Percentiles rank a stretch among this genome's conserved stretches.
Evolutionary conservation across 106 monocot species (phyloP).

Genomic region (Dendrobium nobile): DNA sequence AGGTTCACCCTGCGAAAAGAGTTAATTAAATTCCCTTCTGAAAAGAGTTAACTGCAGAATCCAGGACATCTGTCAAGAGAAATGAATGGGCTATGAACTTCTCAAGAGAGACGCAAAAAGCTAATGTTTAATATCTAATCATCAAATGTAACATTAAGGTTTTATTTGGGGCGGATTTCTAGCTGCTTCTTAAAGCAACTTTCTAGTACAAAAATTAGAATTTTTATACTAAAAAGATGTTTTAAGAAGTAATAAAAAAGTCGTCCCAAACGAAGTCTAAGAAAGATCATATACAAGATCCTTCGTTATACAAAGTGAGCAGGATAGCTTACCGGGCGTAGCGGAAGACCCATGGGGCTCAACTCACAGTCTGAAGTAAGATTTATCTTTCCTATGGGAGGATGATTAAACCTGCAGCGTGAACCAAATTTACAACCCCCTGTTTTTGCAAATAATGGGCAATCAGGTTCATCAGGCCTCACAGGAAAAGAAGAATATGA

Average conservation of each 20-base stretch:
- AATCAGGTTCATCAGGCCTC: constrained; percentile 82
- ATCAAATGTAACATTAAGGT: neutral
- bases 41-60: neutral
- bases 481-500: constrained; percentile 76
- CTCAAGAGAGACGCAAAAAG: neutral
- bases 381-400: constrained; percentile 53
- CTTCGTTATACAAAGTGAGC: neutral
- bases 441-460: constrained; percentile 92
- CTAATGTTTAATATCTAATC: neutral
- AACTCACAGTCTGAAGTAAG: constrained; percentile 67
- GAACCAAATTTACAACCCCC: constrained; percentile 95
- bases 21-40: neutral
- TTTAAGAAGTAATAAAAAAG: no score
- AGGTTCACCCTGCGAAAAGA: constrained; percentile 37
- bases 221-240: no score
- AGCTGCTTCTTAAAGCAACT: no score
- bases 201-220: no score
- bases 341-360: constrained; percentile 83
- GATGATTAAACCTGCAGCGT: constrained; percentile 86
- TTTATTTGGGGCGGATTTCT: no score
- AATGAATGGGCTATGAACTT: neutral
- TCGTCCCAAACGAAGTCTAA: no score
- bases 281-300: neutral
- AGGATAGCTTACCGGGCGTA: constrained; percentile 60
- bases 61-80: neutral